Conservation (phyloP, 2,329 filamentous ascomycete species). For the Escovopsis sp. region DNA sequence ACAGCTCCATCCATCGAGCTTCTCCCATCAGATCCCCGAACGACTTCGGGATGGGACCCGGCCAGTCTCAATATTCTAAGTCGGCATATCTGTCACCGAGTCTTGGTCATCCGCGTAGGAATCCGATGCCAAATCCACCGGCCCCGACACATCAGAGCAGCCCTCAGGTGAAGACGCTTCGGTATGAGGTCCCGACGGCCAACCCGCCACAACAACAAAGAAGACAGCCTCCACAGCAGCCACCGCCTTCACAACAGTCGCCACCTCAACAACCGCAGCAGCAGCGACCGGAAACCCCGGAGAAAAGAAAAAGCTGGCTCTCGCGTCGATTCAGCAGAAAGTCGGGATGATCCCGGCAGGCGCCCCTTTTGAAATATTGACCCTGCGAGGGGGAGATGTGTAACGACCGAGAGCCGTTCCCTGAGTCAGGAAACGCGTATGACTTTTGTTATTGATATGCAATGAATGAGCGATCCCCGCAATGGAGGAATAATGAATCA, state of each 20-base stretch:
- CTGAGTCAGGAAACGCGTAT: background rate
- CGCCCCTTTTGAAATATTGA: background rate
- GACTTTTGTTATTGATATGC: background rate
- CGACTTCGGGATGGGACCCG: constrained; percentile 49
- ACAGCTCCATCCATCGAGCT: constrained; percentile 73
- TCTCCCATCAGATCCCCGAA: constrained; percentile 42
- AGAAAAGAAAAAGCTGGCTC: constrained; percentile 88
- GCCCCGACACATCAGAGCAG: constrained; percentile 8
- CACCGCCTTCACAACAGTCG: constrained; percentile 10
- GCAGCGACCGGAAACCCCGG: constrained; percentile 20
- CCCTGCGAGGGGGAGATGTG: background rate
- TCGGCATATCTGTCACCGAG: constrained; percentile 24
- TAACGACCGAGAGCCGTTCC: background rate
- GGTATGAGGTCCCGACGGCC: constrained; percentile 1
- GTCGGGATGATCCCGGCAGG: constrained; percentile 7
- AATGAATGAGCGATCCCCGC: constrained; percentile 2
- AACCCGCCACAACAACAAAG: constrained; percentile 11
- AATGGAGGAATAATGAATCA: background rate
- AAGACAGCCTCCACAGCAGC: constrained; percentile 13
- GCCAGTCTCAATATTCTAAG: constrained; percentile 27
- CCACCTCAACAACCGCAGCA: constrained; percentile 13
- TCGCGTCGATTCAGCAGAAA: constrained; percentile 63
- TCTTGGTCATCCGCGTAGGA: constrained; percentile 11
- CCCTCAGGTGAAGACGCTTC: constrained; percentile 3
- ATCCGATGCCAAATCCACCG: constrained; percentile 13